Evolutionary conservation across 148 eudicot species (phyloP).

Genomic region (Camellia granthamiana): DNA sequence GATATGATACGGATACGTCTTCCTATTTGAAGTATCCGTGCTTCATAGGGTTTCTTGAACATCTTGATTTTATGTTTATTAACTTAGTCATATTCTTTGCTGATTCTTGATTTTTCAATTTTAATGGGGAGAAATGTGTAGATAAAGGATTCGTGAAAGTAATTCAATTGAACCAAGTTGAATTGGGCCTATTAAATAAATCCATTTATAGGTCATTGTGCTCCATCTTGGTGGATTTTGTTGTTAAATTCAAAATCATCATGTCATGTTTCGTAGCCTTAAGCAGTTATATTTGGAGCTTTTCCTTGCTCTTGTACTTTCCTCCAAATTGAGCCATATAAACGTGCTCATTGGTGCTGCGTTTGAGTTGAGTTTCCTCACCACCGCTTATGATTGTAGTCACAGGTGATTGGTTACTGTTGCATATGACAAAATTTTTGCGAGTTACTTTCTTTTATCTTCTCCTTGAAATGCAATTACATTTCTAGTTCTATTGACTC

Average conservation of each 20-base stretch:
- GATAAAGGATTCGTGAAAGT: background rate
- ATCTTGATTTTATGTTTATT: no score
- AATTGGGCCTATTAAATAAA: background rate
- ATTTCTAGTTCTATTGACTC: background rate
- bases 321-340: no score
- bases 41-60: no score
- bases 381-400: background rate
- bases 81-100: no score
- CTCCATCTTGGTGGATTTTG: no score
- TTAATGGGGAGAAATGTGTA: background rate
- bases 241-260: background rate
- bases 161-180: constrained; percentile 4
- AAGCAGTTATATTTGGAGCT: background rate
- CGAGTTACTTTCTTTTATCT: background rate
- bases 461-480: background rate
- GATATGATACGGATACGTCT: no score
- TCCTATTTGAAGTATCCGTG: no score
- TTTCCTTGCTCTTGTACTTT: background rate
- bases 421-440: background rate
- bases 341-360: background rate
- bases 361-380: no score
- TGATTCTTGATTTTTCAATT: no score
- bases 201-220: background rate
- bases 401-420: background rate
- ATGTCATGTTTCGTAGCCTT: background rate